Evolutionary conservation across 345 rosid genomes (phyloP), one percentile per base, ranked within the genome.

Genomic region (Firmiana major): DNA sequence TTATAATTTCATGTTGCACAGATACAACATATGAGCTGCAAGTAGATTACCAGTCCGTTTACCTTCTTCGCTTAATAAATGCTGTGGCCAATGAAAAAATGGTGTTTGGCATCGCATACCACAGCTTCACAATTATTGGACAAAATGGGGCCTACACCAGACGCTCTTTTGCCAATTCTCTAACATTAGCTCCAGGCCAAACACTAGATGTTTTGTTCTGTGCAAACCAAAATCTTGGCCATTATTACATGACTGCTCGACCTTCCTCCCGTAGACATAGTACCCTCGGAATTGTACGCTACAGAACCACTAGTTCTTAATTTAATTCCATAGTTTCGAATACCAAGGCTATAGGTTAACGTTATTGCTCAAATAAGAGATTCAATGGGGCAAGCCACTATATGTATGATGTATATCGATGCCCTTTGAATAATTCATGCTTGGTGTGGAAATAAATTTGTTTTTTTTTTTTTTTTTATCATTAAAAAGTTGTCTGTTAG

Each of bases 41-140:
- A 0, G 86, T 81, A 0, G 76, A 79, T 8, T 76, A 76, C 43
- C 54, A 78, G 11, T 70, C 55, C 57, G 73, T 81, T 0, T 86
- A 84, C 63, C 68, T 79, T 3, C 66, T 86, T 9, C 85, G 85
- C 16, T 28, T 86, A 2, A 64, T 82, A 21, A 82, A 80, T 49
- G 88, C 84, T 0, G 79, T 54, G 10, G 57, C 69, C 46, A 76
- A 78, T 0, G 82, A 45, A 8, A 78, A 66, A 53, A 73, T 81
- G 43, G 82, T 77, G 53, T 86, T 86, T 6, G 76, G 72, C 13
- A 78, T 83, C 4, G 83, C 77, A 0, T 34, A 45, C 13, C 86
- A 86, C 83, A 81, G 48, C 45, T 53, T 83, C 13, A 86, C 83
- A 0, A 83, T 83, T 1, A 81, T 86, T 0, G 88, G 80, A 40